Percentiles rank a stretch among this genome's conserved stretches.
These are phyloP conservation scores for Cryptococcus maquisensis DNA, from an alignment of 1,284 basidiomycete genomes.

Conservation along the genomic window DNA sequence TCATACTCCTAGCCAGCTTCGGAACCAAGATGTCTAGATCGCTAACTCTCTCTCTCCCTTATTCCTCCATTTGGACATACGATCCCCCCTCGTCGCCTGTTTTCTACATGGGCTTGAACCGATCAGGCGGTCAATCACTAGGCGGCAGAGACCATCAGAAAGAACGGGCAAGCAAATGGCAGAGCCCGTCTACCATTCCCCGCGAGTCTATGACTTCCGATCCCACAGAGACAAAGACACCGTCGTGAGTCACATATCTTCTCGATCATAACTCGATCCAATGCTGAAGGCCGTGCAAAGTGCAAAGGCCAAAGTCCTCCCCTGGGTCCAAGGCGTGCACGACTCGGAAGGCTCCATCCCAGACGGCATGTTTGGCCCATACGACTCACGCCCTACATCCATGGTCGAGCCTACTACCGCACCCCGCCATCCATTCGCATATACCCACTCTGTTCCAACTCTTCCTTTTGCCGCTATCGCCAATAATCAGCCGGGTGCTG, in stretches of 20 bases:
- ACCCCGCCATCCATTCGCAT: constrained; percentile 33
- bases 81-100: constrained; percentile 29
- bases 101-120: constrained; percentile 8
- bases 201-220: no score
- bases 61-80: constrained; percentile 26
- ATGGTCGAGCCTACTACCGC: constrained; percentile 14
- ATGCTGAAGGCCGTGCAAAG: neutral
- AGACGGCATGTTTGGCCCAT: constrained; percentile 43
- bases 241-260: constrained; percentile 2
- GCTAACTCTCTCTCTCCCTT: constrained; percentile 24
- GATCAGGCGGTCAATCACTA: neutral
- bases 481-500: neutral
- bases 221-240: neutral
- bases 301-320: constrained; percentile 22
- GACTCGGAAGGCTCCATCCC: constrained; percentile 17
- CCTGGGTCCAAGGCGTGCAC: constrained; percentile 32
- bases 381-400: constrained; percentile 29
- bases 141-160: neutral
- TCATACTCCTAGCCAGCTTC: no score
- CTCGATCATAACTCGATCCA: neutral
- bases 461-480: constrained; percentile 28
- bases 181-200: neutral
- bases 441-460: constrained; percentile 22
- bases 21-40: constrained; percentile 8
- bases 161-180: neutral